A percentile compares a stretch with the other conserved stretches of the same genome.
phyloP scores from a whole-genome alignment of 805 yeast species.

The Yarrowia deformans region DNA sequence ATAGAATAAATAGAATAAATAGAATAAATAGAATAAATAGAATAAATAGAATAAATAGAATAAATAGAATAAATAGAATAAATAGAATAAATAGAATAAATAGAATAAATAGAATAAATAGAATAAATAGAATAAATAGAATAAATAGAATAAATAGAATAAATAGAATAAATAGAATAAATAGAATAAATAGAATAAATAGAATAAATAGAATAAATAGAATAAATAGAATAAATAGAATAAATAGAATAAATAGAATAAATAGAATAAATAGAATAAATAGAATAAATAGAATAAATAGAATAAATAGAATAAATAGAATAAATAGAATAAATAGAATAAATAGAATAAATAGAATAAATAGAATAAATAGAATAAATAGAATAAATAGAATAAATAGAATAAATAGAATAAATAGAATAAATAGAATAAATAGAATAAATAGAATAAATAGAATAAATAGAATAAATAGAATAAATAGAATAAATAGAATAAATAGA shows the following conservation, averaged over 20 bases:
- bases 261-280: constrained; percentile 15
- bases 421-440: constrained; percentile 18
- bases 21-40: constrained; percentile 18
- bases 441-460: constrained; percentile 15
- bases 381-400: constrained; percentile 18
- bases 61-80: constrained; percentile 18
- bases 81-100: constrained; percentile 15
- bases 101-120: constrained; percentile 16
- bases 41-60: constrained; percentile 17
- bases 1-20: constrained; percentile 21
- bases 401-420: constrained; percentile 17
- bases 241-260: constrained; percentile 18
- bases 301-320: constrained; percentile 18
- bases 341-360: constrained; percentile 19
- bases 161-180: constrained; percentile 19
- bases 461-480: constrained; percentile 16
- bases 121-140: constrained; percentile 18
- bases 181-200: constrained; percentile 21
- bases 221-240: constrained; percentile 17
- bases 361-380: constrained; percentile 21
- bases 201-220: constrained; percentile 18
- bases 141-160: constrained; percentile 19
- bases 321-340: constrained; percentile 19
- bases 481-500: constrained; percentile 18
- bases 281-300: constrained; percentile 16